Evolutionary conservation across 306 rosid species (phyloP).

Genomic region (Oemleria cerasiformis): DNA sequence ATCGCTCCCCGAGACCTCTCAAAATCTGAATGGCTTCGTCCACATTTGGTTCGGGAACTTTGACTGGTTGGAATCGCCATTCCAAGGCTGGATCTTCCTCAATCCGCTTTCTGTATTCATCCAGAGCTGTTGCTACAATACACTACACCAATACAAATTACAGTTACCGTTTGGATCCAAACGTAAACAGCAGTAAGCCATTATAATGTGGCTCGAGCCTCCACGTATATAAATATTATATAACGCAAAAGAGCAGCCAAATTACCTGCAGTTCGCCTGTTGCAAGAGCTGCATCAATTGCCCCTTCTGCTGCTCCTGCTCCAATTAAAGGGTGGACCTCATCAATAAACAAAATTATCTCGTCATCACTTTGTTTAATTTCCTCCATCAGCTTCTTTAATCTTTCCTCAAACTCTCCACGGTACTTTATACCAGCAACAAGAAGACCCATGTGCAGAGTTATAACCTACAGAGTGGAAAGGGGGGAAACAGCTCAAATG

Average conservation of each 20-base stretch:
- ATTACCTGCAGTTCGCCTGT: slow-evolving; percentile 96
- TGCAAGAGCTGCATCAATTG: slow-evolving; percentile 96
- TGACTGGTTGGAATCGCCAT: slow-evolving; percentile 93
- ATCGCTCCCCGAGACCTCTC: slow-evolving; percentile 89
- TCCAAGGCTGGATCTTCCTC: slow-evolving; percentile 95
- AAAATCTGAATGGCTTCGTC: slow-evolving; percentile 81
- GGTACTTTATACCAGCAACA: slow-evolving; percentile 96
- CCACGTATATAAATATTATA: no score
- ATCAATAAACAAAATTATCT: slow-evolving; percentile 84
- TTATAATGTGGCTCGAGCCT: not conserved
- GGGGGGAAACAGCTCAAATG: not conserved
- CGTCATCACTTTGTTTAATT: slow-evolving; percentile 83
- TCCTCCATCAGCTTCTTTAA: slow-evolving; percentile 95
- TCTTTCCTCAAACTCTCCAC: slow-evolving; percentile 99
- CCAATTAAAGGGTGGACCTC: slow-evolving; percentile 95
- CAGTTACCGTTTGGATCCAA: not conserved
- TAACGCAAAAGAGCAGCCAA: no score
- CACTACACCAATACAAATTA: slow-evolving; percentile 56
- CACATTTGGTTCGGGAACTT: slow-evolving; percentile 90
- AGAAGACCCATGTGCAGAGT: slow-evolving; percentile 97
- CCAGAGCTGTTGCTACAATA: slow-evolving; percentile 92
- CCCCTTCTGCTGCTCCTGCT: slow-evolving; percentile 98
- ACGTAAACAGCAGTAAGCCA: slow-evolving; percentile 1
- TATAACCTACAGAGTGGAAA: slow-evolving; percentile 55
- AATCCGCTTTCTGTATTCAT: slow-evolving; percentile 93